phyloP scores from a whole-genome alignment of 2,329 filamentous ascomycete genomes.

The Dryadomyces quercivorus region DNA sequence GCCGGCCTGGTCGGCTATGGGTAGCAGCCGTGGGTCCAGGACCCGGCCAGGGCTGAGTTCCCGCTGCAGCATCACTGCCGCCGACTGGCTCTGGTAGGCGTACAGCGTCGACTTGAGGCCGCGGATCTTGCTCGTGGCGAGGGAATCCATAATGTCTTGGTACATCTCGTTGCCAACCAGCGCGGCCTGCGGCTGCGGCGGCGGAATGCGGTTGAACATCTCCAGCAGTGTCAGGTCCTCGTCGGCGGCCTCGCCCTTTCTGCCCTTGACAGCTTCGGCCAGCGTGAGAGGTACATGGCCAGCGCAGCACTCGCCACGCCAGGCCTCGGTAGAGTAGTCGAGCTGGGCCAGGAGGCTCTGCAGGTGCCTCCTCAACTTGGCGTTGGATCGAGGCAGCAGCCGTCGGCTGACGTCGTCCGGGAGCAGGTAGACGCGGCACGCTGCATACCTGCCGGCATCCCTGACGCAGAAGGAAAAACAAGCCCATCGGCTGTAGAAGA shows the following conservation, averaged over 20 bases:
- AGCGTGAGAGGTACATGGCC: not conserved
- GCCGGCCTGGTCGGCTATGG: constrained; percentile 42
- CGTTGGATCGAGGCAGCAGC: constrained; percentile 35
- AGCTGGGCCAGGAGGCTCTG: constrained; percentile 36
- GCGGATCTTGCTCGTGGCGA: constrained; percentile 39
- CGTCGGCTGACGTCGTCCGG: constrained; percentile 51
- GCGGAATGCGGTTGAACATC: constrained; percentile 62
- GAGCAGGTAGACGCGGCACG: constrained; percentile 47
- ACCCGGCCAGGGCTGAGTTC: constrained; percentile 53
- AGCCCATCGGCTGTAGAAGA: constrained; percentile 30
- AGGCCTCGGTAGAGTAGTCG: constrained; percentile 42
- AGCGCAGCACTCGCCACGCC: constrained; percentile 23
- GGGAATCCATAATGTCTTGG: constrained; percentile 38
- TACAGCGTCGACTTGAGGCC: constrained; percentile 58
- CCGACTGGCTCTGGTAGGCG: constrained; percentile 68
- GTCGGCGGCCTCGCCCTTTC: not conserved
- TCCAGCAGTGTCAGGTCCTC: constrained; percentile 47
- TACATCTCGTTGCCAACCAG: constrained; percentile 36
- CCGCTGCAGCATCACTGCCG: constrained; percentile 72
- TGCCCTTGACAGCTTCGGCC: not conserved
- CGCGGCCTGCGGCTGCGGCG: constrained; percentile 46
- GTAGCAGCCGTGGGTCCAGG: constrained; percentile 62
- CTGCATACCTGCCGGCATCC: constrained; percentile 12
- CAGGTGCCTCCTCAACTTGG: constrained; percentile 31
- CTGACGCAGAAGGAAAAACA: constrained; percentile 26